Conservation (phyloP, 1,139 yeast species). For the Yamadazyma aaseri region DNA sequence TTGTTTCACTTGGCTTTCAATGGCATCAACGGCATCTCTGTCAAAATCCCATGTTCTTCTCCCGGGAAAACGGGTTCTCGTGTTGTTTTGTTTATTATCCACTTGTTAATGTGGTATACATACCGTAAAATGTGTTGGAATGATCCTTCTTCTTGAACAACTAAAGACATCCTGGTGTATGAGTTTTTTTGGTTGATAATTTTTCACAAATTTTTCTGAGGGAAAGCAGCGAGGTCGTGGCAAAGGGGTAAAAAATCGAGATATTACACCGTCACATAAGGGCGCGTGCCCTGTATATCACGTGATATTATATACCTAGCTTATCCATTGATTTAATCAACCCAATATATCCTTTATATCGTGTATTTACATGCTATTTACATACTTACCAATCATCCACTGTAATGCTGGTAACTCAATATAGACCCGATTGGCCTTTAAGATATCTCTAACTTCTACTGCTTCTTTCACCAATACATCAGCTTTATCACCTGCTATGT, state of each 20-base stretch:
- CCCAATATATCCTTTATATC: background rate
- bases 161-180: conserved; percentile 79
- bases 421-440: conserved; percentile 75
- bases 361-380: conserved; percentile 11
- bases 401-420: conserved; percentile 75
- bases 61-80: too few species aligned
- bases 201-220: conserved; percentile 2
- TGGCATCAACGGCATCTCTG: too few species aligned
- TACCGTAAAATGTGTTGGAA: conserved; percentile 99
- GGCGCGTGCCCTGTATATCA: background rate
- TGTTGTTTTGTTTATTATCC: too few species aligned
- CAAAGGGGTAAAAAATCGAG: too few species aligned
- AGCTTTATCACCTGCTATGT: conserved; percentile 44
- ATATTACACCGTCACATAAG: background rate
- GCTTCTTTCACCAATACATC: conserved; percentile 75
- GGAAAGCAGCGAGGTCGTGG: too few species aligned
- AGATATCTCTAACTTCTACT: conserved; percentile 78
- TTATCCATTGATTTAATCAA: too few species aligned
- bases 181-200: conserved; percentile 1
- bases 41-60: too few species aligned
- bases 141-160: conserved; percentile 98
- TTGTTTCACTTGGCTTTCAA: too few species aligned
- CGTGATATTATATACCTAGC: background rate
- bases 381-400: conserved; percentile 44
- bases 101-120: too few species aligned